Evolutionary conservation across 2,329 filamentous ascomycete species (phyloP), one percentile per base, ranked within the genome.

Genomic region (Tolypocladium cylindrosporum): DNA sequence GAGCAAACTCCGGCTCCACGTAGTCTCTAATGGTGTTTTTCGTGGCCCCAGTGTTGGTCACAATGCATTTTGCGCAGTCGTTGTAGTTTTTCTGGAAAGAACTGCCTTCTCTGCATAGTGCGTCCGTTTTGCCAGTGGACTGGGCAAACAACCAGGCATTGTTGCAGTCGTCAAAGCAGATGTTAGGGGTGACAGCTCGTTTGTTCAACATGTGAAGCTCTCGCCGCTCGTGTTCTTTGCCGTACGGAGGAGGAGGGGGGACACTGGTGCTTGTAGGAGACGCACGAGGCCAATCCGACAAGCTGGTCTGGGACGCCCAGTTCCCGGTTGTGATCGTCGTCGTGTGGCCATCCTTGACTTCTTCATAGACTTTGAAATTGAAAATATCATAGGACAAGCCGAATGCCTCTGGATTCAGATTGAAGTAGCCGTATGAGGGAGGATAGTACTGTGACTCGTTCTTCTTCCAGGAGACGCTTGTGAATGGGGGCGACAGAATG

Each of bases 341-440:
- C 2, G 72, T 66, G 11, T 70, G 67, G 34, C 72, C 73, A 36
- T 71, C 63, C 8, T 74, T 57, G 2, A 71, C 66, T 57, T 71
- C 71, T 6, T 74, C 64, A 13, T 75, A 64, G 1, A 73, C 63
- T 6, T 78, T 65, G 31, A 76, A 70, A 24, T 77, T 75, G 60
- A 87, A 89, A 21, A 89, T 84, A 48, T 79, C 80, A 59, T 82
- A 86, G 55, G 76, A 80, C 19, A 89, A 72, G 5, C 85, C 86
- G 59, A 89, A 90, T 0, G 76, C 76, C 1, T 74, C 68, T 0
- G 87, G 74, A 57, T 85, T 75, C n/a, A 89, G 75, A 59, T 88
- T 79, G 71, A 85, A 89, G 67, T 88, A 89, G 4, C 79, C 82
- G 14, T 62, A 61, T 4, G 65, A 62, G 1, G 79, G 75, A 2